Conservation (phyloP, 1,284 basidiomycete genomes). For the Rhodotorula sp. region DNA sequence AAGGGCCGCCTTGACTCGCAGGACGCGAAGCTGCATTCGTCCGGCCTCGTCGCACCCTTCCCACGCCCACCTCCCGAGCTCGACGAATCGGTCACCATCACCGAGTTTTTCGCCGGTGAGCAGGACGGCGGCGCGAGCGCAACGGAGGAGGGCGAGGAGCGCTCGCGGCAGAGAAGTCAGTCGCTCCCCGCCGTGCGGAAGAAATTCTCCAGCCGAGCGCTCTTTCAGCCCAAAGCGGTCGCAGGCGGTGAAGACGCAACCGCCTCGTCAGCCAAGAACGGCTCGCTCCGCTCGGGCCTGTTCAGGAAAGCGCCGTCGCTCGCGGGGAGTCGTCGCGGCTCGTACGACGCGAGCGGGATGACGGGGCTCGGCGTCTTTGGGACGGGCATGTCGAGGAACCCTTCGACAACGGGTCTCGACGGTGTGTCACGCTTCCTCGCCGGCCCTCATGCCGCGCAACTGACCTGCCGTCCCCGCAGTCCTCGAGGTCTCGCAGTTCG, state of each 20-base stretch:
- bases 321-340: neutral
- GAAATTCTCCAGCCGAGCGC: neutral
- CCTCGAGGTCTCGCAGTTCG: constrained; percentile 18
- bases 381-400: constrained; percentile 4
- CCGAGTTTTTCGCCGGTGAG: constrained; percentile 1
- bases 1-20: constrained; percentile 44
- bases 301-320: constrained; percentile 10
- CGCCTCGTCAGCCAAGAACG: neutral
- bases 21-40: constrained; percentile 42
- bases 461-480: constrained; percentile 6
- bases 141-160: neutral
- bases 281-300: constrained; percentile 19
- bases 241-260: neutral
- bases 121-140: no score
- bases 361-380: constrained; percentile 12
- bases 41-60: neutral
- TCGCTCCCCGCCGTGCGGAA: neutral
- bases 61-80: neutral
- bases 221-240: neutral
- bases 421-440: neutral
- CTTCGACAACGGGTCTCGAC: neutral
- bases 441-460: neutral
- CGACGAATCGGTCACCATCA: neutral
- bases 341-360: constrained; percentile 3
- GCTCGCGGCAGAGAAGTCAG: neutral